Base-by-base conservation (phyloP, 805 yeast species). In the Wickerhamiella musiphila region DNA sequence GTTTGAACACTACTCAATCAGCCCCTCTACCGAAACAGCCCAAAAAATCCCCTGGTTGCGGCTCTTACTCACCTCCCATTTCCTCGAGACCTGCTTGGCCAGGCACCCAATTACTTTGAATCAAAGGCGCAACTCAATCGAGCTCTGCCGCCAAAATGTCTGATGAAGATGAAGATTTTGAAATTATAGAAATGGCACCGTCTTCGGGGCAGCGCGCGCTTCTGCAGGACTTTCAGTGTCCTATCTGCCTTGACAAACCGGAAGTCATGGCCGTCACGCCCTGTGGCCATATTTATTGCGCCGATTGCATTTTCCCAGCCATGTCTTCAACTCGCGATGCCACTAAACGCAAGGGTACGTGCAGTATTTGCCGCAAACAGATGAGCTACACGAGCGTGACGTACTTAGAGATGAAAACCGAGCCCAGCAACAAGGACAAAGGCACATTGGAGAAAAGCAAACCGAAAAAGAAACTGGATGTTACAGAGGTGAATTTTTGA, bases 261-360 rank as follows among this genome's bases (percentile, higher is more conserved):
- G 49, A 50, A 11, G 38, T 22, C 11, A 29, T 48, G 6, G 49
- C 47, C 4, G 50, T 49, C 7, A 51, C 59, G 0, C 49, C 52
- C 4, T 56, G 60, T 39, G 60, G 58, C 13, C 60, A 56, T 35
- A 19, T 55, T 35, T 56, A 52, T 31, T 56, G 60, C 38, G 29
- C 40, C 23, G 53, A 53, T 20, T 56, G 60, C 35, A 41, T 56
- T 2, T 51, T 45, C 33, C 35, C 40, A 21, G 58, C 58, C 8
- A 41, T 56, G 11, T 25, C 46, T 5, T 42, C 54, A 5, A 32
- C 48, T 1, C 30, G 35, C 1, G 26, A 43, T 6, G 46, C 58
- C 13, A 49, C 48, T 2, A 27, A 31, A 6, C 23, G 34, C 2
- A 24, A 18, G 1, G 59, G 59, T n/a, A 48, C 38, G 18, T 56